Evolutionary conservation across 176 grass and related monocot species (phyloP), one percentile per base, ranked within the genome.

Genomic region (Panicum miliaceum): DNA sequence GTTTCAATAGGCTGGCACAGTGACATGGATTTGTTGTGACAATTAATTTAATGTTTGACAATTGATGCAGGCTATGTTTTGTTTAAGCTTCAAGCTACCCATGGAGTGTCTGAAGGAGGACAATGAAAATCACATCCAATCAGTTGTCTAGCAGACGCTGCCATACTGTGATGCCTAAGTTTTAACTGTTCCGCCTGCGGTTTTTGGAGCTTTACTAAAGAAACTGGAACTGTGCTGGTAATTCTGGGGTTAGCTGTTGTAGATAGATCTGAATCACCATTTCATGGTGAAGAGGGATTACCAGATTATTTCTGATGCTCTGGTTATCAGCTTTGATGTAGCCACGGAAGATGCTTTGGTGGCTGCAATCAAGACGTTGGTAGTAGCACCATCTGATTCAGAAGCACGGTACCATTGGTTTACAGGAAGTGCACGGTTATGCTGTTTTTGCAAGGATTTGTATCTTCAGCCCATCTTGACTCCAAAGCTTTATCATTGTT

Each of bases 31-130:
- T 52, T 75, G 14, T 82, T 63, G 4, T 85, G 48, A 32, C 41
- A 63, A n/a, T n/a, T 68, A 25, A 26, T 34, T 43, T 50, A 64
- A 5, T 76, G 32, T 71, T 85, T 85, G 47, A 56, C 82, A 64
- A 64, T 75, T 79, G 23, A 85, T 85, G 58, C 88, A 96, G 96
- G 91, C 84, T 62, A 99, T 96, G 96, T 99, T 83, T 87, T 94
- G 93, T 78, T 92, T 99, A 64, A 99, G 96, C 86, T 99, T 96
- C 82, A 90, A 78, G 78, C 65, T 99, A 48, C 91, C 96, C 13
- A 36, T 78, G 79, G 89, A 92, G 78, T 90, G 84, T 51, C 84
- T 90, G 0, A 68, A 27, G 84, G 80, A 80, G 14, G 84, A 80
- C 48, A 62, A 40, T 61, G 41, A 69, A 51, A 76, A 74, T 79